phyloP scores from a whole-genome alignment of 371 early-diverging fungal genomes.

The Saksenaea vasiformis region DNA sequence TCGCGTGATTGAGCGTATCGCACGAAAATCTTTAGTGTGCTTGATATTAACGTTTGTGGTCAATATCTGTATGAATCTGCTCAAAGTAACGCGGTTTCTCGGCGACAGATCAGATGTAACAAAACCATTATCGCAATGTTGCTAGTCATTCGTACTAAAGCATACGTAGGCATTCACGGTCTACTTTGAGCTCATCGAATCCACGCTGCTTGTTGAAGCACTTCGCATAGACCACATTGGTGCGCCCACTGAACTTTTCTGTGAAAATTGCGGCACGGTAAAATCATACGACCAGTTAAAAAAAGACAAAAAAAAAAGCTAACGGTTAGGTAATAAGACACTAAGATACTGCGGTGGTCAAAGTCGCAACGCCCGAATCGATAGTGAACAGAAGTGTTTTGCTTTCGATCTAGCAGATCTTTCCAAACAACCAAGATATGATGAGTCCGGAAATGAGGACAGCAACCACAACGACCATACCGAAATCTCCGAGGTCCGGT shows the following conservation, averaged over 20 bases:
- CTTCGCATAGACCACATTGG: constrained; percentile 39
- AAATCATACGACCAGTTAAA: too few species aligned
- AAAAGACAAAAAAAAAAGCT: not conserved
- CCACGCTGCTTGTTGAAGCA: constrained; percentile 49
- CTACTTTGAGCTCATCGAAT: constrained; percentile 47
- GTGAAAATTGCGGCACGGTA: constrained; percentile 43
- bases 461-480: not conserved
- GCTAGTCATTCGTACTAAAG: not conserved
- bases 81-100: constrained; percentile 42
- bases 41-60: constrained; percentile 45
- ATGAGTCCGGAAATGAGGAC: not conserved
- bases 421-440: not conserved
- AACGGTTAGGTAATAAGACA: not conserved
- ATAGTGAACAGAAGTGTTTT: not conserved
- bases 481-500: not conserved
- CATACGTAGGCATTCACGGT: constrained; percentile 44
- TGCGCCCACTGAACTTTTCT: constrained; percentile 17
- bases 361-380: not conserved
- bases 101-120: constrained; percentile 45
- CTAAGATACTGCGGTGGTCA: not conserved
- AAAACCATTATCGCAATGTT: not conserved
- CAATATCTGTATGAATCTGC: constrained; percentile 50
- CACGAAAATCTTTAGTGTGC: constrained; percentile 42
- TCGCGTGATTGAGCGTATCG: constrained; percentile 36
- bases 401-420: not conserved